A percentile compares a stretch with the other conserved stretches of the same genome.
phyloP scores from a whole-genome alignment of 2,329 filamentous ascomycete genomes.

The Cladosporium austrohemisphaericum region DNA sequence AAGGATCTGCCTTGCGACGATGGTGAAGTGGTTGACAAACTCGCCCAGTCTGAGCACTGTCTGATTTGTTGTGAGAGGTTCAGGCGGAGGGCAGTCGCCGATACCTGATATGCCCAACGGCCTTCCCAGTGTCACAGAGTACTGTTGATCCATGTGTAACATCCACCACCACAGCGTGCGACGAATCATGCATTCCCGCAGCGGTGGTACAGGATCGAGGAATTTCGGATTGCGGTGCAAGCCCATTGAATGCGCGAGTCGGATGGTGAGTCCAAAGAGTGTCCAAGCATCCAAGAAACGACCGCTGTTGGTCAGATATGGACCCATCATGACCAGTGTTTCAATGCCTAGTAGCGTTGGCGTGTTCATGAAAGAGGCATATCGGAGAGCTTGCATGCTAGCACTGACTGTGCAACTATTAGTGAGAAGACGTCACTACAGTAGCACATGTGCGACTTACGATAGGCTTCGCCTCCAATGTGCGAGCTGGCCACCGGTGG shows the following conservation, averaged over 20 bases:
- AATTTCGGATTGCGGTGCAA: conserved; percentile 48
- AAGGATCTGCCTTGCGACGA: conserved; percentile 47
- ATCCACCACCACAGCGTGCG: conserved; percentile 52
- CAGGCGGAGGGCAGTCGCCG: conserved; percentile 47
- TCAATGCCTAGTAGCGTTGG: conserved; percentile 46
- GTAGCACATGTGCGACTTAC: conserved; percentile 33
- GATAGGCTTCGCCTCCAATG: conserved; percentile 42
- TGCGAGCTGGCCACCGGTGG: conserved; percentile 36
- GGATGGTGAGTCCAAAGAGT: conserved; percentile 47
- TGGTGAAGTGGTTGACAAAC: conserved; percentile 46
- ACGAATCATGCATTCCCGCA: conserved; percentile 41
- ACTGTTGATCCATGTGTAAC: conserved; percentile 51
- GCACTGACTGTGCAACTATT: conserved; percentile 40
- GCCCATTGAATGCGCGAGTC: conserved; percentile 48
- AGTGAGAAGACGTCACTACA: conserved; percentile 12
- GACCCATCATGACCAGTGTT: conserved; percentile 47
- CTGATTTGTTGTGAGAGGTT: conserved; percentile 43
- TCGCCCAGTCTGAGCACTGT: conserved; percentile 43
- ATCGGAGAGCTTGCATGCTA: conserved; percentile 48
- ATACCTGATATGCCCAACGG: conserved; percentile 49
- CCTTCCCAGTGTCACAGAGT: conserved; percentile 48
- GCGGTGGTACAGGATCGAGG: conserved; percentile 41
- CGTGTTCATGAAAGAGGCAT: conserved; percentile 47
- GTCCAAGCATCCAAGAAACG: conserved; percentile 50
- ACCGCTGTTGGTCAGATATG: conserved; percentile 48